These are phyloP conservation scores for Acanthamoeba polyphaga DNA, from an alignment of 208 protist species.

Conservation along the genomic window DNA sequence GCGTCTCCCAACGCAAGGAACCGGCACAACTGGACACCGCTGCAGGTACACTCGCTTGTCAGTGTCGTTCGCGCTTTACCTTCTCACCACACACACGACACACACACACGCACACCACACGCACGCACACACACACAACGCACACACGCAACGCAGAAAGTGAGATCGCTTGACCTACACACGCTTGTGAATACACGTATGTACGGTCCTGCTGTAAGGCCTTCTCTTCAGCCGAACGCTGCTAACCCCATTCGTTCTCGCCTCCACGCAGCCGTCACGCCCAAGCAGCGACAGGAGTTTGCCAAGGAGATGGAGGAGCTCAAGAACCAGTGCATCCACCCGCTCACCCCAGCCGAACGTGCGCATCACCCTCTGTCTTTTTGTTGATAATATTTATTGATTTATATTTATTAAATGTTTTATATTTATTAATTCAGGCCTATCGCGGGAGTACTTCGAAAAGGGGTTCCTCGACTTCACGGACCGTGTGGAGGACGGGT, in stretches of 20 bases:
- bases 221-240: background rate
- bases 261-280: background rate
- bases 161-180: background rate
- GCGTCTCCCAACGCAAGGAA: background rate
- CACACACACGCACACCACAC: background rate
- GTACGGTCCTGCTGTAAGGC: too few relatives aligned
- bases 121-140: background rate
- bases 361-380: background rate
- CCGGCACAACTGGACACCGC: constrained; percentile 12
- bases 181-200: background rate
- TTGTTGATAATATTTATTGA: background rate
- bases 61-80: background rate
- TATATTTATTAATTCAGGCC: background rate
- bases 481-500: constrained; percentile 22
- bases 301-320: constrained; percentile 2
- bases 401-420: too few relatives aligned
- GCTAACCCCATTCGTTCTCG: background rate
- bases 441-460: constrained; percentile 13
- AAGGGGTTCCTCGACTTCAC: constrained; percentile 47
- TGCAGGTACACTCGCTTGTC: background rate
- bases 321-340: background rate
- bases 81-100: background rate
- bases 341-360: constrained; percentile 1
- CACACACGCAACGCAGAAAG: background rate
- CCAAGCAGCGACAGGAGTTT: background rate